Base-by-base conservation (phyloP, 2,329 filamentous ascomycete genomes). In the Pseudogymnoascus sp. region DNA sequence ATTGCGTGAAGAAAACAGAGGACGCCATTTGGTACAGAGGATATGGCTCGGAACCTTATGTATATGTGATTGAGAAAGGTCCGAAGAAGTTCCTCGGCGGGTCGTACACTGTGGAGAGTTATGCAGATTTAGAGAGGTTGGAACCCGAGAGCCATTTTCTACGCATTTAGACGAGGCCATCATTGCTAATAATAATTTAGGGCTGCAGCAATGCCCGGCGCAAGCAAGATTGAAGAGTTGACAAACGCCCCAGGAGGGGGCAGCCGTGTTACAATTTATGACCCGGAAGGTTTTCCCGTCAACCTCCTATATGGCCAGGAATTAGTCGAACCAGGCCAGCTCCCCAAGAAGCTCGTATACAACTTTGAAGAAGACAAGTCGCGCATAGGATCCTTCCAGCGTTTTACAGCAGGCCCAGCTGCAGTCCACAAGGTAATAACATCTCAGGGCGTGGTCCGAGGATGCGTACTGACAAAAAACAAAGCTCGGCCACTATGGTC, bases 11-110 rank as follows among this genome's bases (percentile, higher is more conserved):
- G 38, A 66, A 65, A 1, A 64, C 65, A 5, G 58, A 61, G 12
- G 73, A 78, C 35, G 76, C 74, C 60, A 79, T 81, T 25, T 87
- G 81, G 74, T 85, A 79, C 71, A 81, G n/a, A 38, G 84, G 84
- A 13, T 86, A 85, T 66, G 83, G 84, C 12, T 71, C 72, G 8
- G 83, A 86, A 65, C 82, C 82, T 8, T 85, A 82, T 69, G 74
- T 85, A 3, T 77, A 86, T 51, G 82, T 81, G 65, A 78, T 81
- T 60, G 76, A 78, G 64, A 74, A 74, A 60, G 76, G 79, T 2
- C 68, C 73, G 60, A 74, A 80, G 61, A 73, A 77, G 63, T 87
- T 86, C 68, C 77, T 79, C 5, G 84, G 84, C 2, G 79, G 79
- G 0, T 80, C 79, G 1, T 86, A 84, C 65, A 79, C 79, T 36